A percentile compares a stretch with the other conserved stretches of the same genome.
Evolutionary conservation across 2,329 filamentous ascomycete species (phyloP).

Genomic region (Celoporthe dispersa): DNA sequence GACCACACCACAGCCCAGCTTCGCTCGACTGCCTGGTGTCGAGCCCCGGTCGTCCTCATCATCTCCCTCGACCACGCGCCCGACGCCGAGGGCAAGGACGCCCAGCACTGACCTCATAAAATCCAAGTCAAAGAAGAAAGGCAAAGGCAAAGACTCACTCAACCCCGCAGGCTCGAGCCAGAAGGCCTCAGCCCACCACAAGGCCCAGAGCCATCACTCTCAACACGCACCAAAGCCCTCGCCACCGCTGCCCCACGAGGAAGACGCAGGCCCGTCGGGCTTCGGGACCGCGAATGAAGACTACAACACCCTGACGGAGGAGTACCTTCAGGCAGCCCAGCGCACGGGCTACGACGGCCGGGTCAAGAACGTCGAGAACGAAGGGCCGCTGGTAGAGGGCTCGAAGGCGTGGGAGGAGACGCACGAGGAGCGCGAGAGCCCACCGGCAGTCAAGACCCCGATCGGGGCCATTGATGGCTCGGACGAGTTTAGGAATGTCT

Average conservation of each 20-base stretch:
- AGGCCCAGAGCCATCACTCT: conserved; percentile 23
- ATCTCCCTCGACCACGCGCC: conserved; percentile 16
- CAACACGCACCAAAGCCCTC: conserved; percentile 19
- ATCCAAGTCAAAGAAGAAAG: conserved; percentile 35
- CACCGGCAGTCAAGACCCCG: conserved; percentile 24
- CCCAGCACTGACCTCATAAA: conserved; percentile 36
- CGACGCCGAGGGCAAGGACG: conserved; percentile 21
- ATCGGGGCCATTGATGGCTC: conserved; percentile 38
- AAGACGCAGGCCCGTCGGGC: conserved; percentile 36
- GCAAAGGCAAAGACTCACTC: conserved; percentile 37
- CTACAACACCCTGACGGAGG: conserved; percentile 29
- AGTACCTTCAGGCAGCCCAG: conserved; percentile 34
- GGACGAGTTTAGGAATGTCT: conserved; percentile 54
- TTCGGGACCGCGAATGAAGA: conserved; percentile 30
- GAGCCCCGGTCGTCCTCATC: conserved; percentile 37
- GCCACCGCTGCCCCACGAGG: conserved; percentile 33
- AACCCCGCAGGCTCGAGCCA: conserved; percentile 20
- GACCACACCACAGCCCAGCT: conserved; percentile 30
- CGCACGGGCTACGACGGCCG: conserved; percentile 28
- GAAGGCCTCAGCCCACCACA: background rate
- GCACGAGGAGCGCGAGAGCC: conserved; percentile 21
- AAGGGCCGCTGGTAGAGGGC: conserved; percentile 28
- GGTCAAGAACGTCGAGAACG: conserved; percentile 29
- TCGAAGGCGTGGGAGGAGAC: conserved; percentile 28
- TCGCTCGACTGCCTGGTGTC: conserved; percentile 48